Evolutionary conservation across 78 protist species (phyloP).

Genomic region (Dictyostelium citrinum): DNA sequence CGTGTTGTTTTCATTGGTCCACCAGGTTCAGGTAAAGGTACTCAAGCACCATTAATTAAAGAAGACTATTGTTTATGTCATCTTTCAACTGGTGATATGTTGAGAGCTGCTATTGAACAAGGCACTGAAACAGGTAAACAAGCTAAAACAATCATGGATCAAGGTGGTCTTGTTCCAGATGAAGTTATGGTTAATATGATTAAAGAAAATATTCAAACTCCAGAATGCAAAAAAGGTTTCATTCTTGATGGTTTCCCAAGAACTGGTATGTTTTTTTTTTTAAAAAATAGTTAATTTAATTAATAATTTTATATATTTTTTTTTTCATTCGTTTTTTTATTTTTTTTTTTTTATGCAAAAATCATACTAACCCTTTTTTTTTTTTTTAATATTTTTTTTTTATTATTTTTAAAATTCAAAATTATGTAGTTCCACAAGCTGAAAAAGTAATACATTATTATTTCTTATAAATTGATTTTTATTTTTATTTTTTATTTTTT

Average conservation of each 20-base stretch:
- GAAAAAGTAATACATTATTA: conserved; percentile 52
- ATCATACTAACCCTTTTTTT: not conserved
- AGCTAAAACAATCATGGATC: conserved; percentile 95
- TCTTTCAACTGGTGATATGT: conserved; percentile 97
- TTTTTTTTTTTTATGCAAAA: not conserved
- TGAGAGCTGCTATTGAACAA: conserved; percentile 95
- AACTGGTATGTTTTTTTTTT: conserved; percentile 72
- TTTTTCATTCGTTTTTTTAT: not conserved
- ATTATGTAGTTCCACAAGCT: conserved; percentile 90
- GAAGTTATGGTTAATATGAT: conserved; percentile 90
- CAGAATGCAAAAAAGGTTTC: conserved; percentile 95
- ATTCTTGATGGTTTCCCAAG: conserved; percentile 99
- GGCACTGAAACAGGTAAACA: conserved; percentile 89
- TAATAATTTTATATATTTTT: too few species aligned
- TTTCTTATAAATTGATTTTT: not conserved
- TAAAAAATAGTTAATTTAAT: too few species aligned
- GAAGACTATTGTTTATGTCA: conserved; percentile 88
- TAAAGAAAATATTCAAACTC: conserved; percentile 83
- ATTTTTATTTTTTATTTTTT: not conserved
- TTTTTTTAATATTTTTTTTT: not conserved
- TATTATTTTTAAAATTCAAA: not conserved
- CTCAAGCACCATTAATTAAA: conserved; percentile 87
- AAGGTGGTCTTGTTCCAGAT: conserved; percentile 93
- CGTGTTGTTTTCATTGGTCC: conserved; percentile 88
- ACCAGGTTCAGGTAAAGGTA: conserved; percentile 97